Evolutionary conservation across 768 basidiomycete genomes (phyloP), one percentile per base, ranked within the genome.

Genomic region (Leccinum obscurum): DNA sequence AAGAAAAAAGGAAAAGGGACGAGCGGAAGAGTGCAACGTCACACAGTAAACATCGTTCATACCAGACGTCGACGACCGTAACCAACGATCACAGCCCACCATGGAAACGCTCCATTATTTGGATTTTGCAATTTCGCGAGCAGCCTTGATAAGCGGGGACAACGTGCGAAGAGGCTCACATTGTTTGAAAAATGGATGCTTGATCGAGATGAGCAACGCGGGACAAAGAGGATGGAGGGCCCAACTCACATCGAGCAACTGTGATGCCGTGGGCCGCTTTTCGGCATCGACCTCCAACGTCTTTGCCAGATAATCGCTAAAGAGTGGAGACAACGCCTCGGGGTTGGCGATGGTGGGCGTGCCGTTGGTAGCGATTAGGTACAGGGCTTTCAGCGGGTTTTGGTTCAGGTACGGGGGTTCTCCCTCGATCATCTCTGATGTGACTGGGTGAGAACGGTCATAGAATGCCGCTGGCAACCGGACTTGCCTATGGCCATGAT

Each of bases 311-410:
- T 97, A 99, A 69, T 97, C 93, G 56, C 85, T 87, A 79, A 99
- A 98, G 15, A 90, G 81, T 0, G 85, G 69, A 3, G 88, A 90
- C 35, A 90, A 75, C 55, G 82, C 77, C 68, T 89, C 89, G 9
- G 95, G 95, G 74, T 97, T 98, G 56, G 93, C 90, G 65, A 99
- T 94, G 55, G 90, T 90, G 0, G 97, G 97, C 24, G 96, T 98
- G 28, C 97, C 96, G 67, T 98, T 98, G 9, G 96, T 99, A 2
- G 96, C 96, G 68, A 99, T 99, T 52, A 99, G 85, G 75, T 98
- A 99, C 49, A 99, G 78, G 3, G 97, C 97, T 74, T 97, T 98
- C 55, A 97, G 80, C 0, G 95, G 95, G 76, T 96, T 96, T 79
- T 97, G 95, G 72, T 95, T 95, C 37, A 96, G 83, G 69, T 97